phyloP scores from a whole-genome alignment of 306 rosid genomes.

The Urtica urens region DNA sequence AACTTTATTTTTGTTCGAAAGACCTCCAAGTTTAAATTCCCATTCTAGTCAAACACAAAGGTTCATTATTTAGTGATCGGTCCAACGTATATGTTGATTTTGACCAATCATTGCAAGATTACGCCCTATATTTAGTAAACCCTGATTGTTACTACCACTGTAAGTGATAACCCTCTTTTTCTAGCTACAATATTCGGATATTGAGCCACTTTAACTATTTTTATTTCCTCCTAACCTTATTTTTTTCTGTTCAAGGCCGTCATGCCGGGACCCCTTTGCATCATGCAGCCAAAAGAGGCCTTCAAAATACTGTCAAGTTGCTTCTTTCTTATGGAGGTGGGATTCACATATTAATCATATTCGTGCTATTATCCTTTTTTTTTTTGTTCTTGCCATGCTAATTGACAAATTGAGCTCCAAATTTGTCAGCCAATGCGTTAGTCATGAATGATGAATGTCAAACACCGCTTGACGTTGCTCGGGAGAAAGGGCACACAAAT shows the following conservation, averaged over 20 bases:
- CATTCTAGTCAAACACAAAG: too few relatives aligned
- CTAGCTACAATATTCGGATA: background rate
- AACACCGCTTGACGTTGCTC: slow-evolving; percentile 77
- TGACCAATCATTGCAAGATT: too few relatives aligned
- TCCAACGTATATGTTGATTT: too few relatives aligned
- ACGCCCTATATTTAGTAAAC: too few relatives aligned
- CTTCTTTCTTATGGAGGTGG: slow-evolving; percentile 79
- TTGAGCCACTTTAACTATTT: background rate
- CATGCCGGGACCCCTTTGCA: slow-evolving; percentile 89
- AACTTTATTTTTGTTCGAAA: too few relatives aligned
- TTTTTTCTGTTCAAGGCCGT: slow-evolving; percentile 31
- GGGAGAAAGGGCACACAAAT: slow-evolving; percentile 63
- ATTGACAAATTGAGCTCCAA: slow-evolving; percentile 13
- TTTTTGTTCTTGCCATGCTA: background rate
- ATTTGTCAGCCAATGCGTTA: slow-evolving; percentile 71
- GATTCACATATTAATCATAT: slow-evolving; percentile 2
- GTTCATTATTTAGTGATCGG: too few relatives aligned
- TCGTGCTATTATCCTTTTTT: background rate
- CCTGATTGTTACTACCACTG: too few relatives aligned
- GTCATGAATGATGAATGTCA: slow-evolving; percentile 89
- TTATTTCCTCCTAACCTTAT: background rate
- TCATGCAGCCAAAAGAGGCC: slow-evolving; percentile 95
- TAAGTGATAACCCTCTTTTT: too few relatives aligned
- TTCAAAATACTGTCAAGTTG: slow-evolving; percentile 53
- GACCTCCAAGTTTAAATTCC: too few relatives aligned